Evolutionary conservation across 2,329 filamentous ascomycete species (phyloP).

Genomic region (Aspergillus jensenii): DNA sequence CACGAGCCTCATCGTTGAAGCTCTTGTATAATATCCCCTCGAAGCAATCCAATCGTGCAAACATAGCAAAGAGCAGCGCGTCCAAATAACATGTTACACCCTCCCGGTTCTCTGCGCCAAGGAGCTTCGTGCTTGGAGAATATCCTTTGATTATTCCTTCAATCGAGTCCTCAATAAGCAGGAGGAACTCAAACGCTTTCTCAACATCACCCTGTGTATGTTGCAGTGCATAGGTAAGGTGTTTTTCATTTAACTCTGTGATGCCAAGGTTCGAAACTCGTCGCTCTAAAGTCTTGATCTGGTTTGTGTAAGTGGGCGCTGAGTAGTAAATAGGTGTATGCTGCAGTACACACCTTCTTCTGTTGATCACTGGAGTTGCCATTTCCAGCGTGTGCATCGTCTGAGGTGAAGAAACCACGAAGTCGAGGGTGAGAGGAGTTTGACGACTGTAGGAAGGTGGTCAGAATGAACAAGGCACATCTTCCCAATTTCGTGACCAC

Average conservation of each 20-base stretch:
- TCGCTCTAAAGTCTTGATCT: constrained; percentile 56
- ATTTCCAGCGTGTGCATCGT: constrained; percentile 10
- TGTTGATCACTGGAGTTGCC: constrained; percentile 29
- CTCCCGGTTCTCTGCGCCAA: constrained; percentile 82
- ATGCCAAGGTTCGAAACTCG: constrained; percentile 56
- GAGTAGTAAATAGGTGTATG: background rate
- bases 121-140: constrained; percentile 68
- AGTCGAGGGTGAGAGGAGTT: constrained; percentile 27
- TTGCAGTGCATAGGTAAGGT: constrained; percentile 62
- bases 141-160: constrained; percentile 76
- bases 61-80: constrained; percentile 91
- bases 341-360: constrained; percentile 32
- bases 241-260: constrained; percentile 57
- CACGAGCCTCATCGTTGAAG: constrained; percentile 69
- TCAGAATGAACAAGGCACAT: background rate
- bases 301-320: constrained; percentile 13
- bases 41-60: constrained; percentile 83
- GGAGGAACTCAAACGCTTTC: constrained; percentile 72
- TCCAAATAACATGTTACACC: constrained; percentile 95
- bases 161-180: constrained; percentile 77
- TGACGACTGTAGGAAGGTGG: constrained; percentile 18
- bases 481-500: background rate
- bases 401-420: constrained; percentile 34
- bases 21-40: constrained; percentile 86
- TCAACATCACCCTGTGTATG: constrained; percentile 69